Evolutionary conservation across 2,329 filamentous ascomycete species (phyloP).

Genomic region (Westerdykella aurantiaca): DNA sequence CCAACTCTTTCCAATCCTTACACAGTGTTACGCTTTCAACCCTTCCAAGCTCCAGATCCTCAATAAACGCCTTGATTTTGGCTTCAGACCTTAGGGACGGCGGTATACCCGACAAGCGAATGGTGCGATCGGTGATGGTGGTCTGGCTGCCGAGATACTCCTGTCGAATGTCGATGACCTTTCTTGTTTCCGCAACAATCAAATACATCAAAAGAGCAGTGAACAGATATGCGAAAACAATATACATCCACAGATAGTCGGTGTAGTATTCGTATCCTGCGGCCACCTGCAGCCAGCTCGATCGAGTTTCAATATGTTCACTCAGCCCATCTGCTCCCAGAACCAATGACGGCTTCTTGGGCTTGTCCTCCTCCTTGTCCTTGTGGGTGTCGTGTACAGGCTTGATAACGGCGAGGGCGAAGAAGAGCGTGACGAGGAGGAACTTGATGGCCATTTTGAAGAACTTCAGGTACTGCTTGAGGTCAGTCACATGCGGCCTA

Average conservation of each 20-base stretch:
- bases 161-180: constrained; percentile 79
- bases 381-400: constrained; percentile 73
- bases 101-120: constrained; percentile 85
- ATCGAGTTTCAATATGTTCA: constrained; percentile 16
- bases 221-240: constrained; percentile 93
- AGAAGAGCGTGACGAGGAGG: constrained; percentile 71
- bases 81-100: constrained; percentile 70
- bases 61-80: constrained; percentile 78
- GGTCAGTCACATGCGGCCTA: constrained; percentile 5
- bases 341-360: constrained; percentile 17
- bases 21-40: constrained; percentile 86
- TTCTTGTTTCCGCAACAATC: constrained; percentile 74
- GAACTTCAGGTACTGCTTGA: constrained; percentile 72
- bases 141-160: constrained; percentile 89
- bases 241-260: constrained; percentile 82
- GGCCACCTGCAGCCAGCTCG: constrained; percentile 13
- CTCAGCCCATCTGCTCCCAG: constrained; percentile 3
- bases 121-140: constrained; percentile 92
- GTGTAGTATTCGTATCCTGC: constrained; percentile 39
- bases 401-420: constrained; percentile 72
- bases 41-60: constrained; percentile 80
- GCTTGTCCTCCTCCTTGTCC: constrained; percentile 23
- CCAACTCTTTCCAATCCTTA: constrained; percentile 77
- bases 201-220: constrained; percentile 75
- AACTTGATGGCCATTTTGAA: constrained; percentile 93